phyloP scores from a whole-genome alignment of 78 protist species.

The Capsaspora owczarzaki region DNA sequence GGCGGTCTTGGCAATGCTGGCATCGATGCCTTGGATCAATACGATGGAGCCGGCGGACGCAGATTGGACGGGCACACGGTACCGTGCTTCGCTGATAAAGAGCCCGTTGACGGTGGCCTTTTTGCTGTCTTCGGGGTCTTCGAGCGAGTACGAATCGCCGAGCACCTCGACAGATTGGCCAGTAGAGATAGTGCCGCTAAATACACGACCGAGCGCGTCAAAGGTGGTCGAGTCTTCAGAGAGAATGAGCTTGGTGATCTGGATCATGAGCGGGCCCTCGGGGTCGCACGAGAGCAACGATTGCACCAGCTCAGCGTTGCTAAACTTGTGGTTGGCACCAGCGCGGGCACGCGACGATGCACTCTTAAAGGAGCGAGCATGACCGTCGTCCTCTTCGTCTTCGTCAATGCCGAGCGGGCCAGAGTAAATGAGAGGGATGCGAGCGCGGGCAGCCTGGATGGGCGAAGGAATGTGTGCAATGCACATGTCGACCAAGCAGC shows the following conservation, averaged over 20 bases:
- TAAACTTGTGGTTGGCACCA: background rate
- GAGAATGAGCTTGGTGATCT: slow-evolving; percentile 57
- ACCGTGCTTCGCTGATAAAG: slow-evolving; percentile 62
- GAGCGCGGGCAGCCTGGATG: slow-evolving; percentile 21
- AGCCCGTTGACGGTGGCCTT: slow-evolving; percentile 18
- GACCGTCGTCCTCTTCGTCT: no score
- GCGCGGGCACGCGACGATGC: no score
- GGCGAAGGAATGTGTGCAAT: slow-evolving; percentile 79
- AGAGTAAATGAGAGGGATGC: slow-evolving; percentile 42
- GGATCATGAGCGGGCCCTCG: slow-evolving; percentile 72
- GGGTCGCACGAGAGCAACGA: slow-evolving; percentile 66
- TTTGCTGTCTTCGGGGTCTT: slow-evolving; percentile 87
- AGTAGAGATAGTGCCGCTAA: slow-evolving; percentile 69
- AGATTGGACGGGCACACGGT: slow-evolving; percentile 52
- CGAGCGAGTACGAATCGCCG: slow-evolving; percentile 85
- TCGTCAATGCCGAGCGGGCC: slow-evolving; percentile 47
- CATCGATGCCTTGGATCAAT: slow-evolving; percentile 87
- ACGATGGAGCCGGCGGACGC: slow-evolving; percentile 89
- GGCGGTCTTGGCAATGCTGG: slow-evolving; percentile 72
- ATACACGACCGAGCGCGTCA: slow-evolving; percentile 68
- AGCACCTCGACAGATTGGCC: slow-evolving; percentile 60
- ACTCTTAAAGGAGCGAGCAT: no score
- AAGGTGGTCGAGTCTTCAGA: slow-evolving; percentile 60
- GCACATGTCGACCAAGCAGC: slow-evolving; percentile 74
- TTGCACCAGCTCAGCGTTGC: slow-evolving; percentile 33